phyloP scores from a whole-genome alignment of 192 early-diverging fungal species.

The Backusella psychrophila region DNA sequence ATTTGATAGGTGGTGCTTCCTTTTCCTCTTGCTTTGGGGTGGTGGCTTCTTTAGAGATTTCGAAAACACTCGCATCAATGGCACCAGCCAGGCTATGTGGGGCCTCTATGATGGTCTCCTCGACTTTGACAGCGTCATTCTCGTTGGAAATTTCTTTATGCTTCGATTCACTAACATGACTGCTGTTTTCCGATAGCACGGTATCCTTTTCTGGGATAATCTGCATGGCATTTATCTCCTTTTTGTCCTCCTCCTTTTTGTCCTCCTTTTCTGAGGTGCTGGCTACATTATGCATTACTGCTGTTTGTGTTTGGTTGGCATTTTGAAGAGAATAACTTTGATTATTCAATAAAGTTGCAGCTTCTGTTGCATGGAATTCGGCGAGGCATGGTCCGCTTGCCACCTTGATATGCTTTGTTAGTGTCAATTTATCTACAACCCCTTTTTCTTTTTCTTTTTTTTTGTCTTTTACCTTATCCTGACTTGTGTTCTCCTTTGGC shows the following conservation, averaged over 20 bases:
- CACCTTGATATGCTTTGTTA: background rate
- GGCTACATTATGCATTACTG: background rate
- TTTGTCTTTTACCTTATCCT: background rate
- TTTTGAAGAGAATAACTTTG: background rate
- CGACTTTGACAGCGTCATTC: background rate
- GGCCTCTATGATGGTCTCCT: background rate
- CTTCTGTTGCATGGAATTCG: background rate
- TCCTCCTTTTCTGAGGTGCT: background rate
- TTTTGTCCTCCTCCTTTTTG: background rate
- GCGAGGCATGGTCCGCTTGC: background rate
- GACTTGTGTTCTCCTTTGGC: background rate
- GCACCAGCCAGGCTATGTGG: background rate
- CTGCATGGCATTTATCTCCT: background rate
- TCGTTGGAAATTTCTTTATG: background rate
- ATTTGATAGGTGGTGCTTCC: background rate
- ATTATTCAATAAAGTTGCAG: background rate
- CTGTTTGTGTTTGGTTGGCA: background rate
- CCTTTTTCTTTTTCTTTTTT: background rate
- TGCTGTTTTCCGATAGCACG: background rate
- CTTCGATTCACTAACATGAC: background rate
- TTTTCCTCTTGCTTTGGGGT: background rate
- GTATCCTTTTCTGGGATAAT: background rate
- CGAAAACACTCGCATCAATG: background rate
- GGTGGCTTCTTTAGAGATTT: no score
- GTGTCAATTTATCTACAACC: background rate